Base-by-base conservation (phyloP, 2,329 filamentous ascomycete genomes). In the Claviceps digitariae region DNA sequence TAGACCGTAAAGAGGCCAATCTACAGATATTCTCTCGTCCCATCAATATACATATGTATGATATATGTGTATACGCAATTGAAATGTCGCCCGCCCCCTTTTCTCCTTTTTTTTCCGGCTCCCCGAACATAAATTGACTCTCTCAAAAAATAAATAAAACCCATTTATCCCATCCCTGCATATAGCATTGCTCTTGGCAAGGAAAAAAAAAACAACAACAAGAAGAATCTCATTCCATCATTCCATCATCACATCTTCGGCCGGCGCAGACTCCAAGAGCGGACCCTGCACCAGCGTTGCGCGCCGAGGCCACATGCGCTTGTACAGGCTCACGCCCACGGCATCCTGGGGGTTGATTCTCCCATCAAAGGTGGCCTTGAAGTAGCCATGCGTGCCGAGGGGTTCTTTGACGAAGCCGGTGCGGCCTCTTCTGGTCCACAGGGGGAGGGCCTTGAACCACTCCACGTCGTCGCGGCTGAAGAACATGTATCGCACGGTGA, bases 401-500 rank as follows among this genome's bases (percentile, higher is more conserved):
- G 85, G 79, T 74, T 98, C 93, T 75, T 96, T 96, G 74, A 98
- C 82, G 67, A 84, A 96, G 9, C 93, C 93, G 60, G 82, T 87
- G 57, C 93, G 77, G 7, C 93, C 93, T 31, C 91, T 74, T 72
- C 82, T 87, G 5, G 93, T 98, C 90, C 91, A 98, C 58, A 98
- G 71, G 56, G 93, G 91, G 65, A 98, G 69, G 1, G 91, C 91
- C 74, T 95, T 95, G 80, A 97, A 98, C 90, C 93, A 98, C 60
- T 87, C 82, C 34, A 98, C 88, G 59, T 98, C 94, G 63, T 91
- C 88, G 49, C 86, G 77, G 74, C 91, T 94, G 82, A 98, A 98
- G 78, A 98, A 98, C 94, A 98, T 98, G 78, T 98, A 98, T 31
- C 93, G 85, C 48, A 98, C 84, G 0, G 94, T 98, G 55, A 98